These are phyloP conservation scores for Meira nashicola DNA, from an alignment of 1,284 basidiomycete genomes.

Conservation along the genomic window DNA sequence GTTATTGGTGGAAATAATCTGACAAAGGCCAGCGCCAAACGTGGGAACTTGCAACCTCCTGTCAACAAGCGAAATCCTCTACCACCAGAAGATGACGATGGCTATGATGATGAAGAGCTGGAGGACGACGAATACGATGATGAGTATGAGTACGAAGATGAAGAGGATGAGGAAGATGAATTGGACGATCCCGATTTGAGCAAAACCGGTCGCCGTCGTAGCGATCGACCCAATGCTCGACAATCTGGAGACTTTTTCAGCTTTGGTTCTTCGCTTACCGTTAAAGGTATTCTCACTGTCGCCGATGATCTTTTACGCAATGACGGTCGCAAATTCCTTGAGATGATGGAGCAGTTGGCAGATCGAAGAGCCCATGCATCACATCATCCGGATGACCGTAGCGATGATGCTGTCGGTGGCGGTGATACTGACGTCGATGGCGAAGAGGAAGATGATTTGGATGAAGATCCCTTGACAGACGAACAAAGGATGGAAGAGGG, in stretches of 20 bases:
- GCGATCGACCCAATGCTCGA: slow-evolving; percentile 18
- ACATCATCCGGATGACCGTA: slow-evolving; percentile 59
- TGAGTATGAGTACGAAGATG: slow-evolving; percentile 63
- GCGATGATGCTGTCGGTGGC: slow-evolving; percentile 61
- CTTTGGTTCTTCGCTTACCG: slow-evolving; percentile 71
- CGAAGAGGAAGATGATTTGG: slow-evolving; percentile 56
- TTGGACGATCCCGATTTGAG: slow-evolving; percentile 19
- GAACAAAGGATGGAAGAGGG: slow-evolving; percentile 95
- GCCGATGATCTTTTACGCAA: slow-evolving; percentile 97
- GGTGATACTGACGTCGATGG: slow-evolving; percentile 51
- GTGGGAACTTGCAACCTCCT: slow-evolving; percentile 10
- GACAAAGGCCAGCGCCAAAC: slow-evolving; percentile 16
- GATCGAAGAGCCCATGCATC: slow-evolving; percentile 68
- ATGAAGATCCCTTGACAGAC: slow-evolving; percentile 56
- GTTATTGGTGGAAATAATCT: slow-evolving; percentile 65
- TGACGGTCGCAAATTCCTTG: slow-evolving; percentile 95
- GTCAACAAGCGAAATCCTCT: slow-evolving; percentile 12
- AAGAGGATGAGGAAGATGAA: slow-evolving; percentile 50
- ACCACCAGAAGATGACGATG: slow-evolving; percentile 24
- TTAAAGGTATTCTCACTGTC: slow-evolving; percentile 94
- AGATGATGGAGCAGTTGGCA: slow-evolving; percentile 99
- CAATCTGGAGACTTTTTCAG: slow-evolving; percentile 66
- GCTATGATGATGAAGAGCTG: slow-evolving; percentile 40
- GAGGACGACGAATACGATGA: slow-evolving; percentile 47
- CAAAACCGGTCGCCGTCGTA: slow-evolving; percentile 6